These are phyloP conservation scores for Anacardium occidentale DNA, from an alignment of 345 rosid species.

Conservation along the genomic window DNA sequence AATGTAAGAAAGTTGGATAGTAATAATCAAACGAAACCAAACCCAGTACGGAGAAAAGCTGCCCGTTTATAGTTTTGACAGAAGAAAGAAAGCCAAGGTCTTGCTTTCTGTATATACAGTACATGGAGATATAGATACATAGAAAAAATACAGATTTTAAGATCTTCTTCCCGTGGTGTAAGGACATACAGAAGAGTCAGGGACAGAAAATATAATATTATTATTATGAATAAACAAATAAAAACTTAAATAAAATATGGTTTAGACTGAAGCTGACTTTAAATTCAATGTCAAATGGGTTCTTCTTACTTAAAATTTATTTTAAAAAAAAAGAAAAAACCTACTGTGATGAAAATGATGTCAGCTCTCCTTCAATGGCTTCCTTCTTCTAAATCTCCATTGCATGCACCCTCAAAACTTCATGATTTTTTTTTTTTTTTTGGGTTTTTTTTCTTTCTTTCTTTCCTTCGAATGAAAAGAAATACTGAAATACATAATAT, in stretches of 20 bases:
- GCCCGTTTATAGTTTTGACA: constrained; percentile 9
- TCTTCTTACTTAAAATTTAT: too few relatives aligned
- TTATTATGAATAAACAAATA: neutral
- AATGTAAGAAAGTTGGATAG: constrained; percentile 1
- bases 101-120: neutral
- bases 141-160: neutral
- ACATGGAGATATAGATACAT: neutral
- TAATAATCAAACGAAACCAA: neutral
- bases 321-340: neutral
- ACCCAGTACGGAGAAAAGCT: constrained; percentile 10
- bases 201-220: constrained; percentile 15
- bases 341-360: neutral
- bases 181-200: constrained; percentile 28
- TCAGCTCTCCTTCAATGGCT: constrained; percentile 3
- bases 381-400: neutral
- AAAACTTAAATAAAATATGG: too few relatives aligned
- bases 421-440: too few relatives aligned
- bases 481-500: neutral
- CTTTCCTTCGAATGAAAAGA: too few relatives aligned
- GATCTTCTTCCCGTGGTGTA: constrained; percentile 13
- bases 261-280: constrained; percentile 21
- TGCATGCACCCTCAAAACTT: neutral
- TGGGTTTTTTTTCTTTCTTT: too few relatives aligned
- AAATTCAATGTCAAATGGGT: constrained; percentile 18
- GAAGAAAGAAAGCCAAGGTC: constrained; percentile 17